These are phyloP conservation scores for Myxozyma geophila DNA, from an alignment of 805 yeast species.

Conservation along the genomic window DNA sequence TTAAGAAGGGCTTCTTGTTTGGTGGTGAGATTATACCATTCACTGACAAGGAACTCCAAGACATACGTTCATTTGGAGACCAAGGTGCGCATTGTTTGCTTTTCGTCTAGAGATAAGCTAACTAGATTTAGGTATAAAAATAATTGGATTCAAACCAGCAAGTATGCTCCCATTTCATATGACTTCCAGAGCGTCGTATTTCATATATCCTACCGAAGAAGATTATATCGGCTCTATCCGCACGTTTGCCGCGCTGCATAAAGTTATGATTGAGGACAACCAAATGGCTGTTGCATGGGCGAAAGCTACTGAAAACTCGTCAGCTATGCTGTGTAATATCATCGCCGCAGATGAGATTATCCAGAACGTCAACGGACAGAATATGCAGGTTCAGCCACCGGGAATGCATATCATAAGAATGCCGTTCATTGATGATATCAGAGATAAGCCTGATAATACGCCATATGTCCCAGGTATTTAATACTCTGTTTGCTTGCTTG, in stretches of 20 bases:
- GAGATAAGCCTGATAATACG: slow-evolving; percentile 58
- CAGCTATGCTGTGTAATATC: slow-evolving; percentile 63
- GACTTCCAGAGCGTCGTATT: slow-evolving; percentile 58
- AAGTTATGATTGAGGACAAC: slow-evolving; percentile 55
- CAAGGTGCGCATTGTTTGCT: neutral
- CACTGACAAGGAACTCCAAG: slow-evolving; percentile 47
- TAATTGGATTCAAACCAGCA: slow-evolving; percentile 68
- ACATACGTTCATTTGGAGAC: slow-evolving; percentile 45
- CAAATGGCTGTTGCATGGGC: slow-evolving; percentile 78
- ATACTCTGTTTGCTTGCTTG: neutral
- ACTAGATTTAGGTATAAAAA: slow-evolving; percentile 56
- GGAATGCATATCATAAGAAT: slow-evolving; percentile 72
- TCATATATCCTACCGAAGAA: slow-evolving; percentile 70
- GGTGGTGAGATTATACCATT: slow-evolving; percentile 55
- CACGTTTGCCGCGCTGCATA: slow-evolving; percentile 70
- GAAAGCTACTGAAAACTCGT: slow-evolving; percentile 55
- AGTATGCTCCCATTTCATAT: slow-evolving; percentile 53
- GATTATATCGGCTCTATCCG: slow-evolving; percentile 63
- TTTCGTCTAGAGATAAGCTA: neutral
- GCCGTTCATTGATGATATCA: slow-evolving; percentile 77
- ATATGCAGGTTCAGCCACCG: slow-evolving; percentile 54
- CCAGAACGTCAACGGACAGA: slow-evolving; percentile 30
- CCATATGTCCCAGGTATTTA: slow-evolving; percentile 4
- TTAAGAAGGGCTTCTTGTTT: slow-evolving; percentile 50
- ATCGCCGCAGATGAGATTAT: slow-evolving; percentile 54